Base-by-base conservation (phyloP, 495 filamentous ascomycete genomes). In the Penicillium malachiteum region DNA sequence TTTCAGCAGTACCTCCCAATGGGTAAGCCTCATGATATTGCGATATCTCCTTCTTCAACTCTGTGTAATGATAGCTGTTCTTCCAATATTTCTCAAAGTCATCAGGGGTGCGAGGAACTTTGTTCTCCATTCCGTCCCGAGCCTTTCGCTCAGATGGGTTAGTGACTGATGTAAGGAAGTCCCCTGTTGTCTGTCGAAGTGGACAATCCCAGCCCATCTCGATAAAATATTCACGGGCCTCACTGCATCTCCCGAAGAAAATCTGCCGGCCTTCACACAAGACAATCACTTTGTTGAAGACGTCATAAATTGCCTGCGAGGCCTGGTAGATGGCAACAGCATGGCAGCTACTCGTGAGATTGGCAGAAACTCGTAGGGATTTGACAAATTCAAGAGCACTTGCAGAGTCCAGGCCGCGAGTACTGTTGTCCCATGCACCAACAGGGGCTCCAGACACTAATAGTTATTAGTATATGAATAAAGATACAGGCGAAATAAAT, bases 281-380 rank as follows among this genome's bases (percentile, higher is more conserved):
- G 0, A 89, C 79, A 11, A 78, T 68, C 11, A 80, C 79, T 61
- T 87, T 86, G 63, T 87, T 83, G 54, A 87, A 87, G 7, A 73
- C 63, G 55, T 77, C 70, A 68, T 94, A 96, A 53, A 96, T 95
- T 58, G 84, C 87, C 65, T 96, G 90, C 9, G 85, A 88, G 0
- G 90, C 90, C 68, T 96, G 91, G 63, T 93, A 96, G 11, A 92
- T 80, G 1, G 88, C 90, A 30, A 92, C 89, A 33, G 91, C 89
- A 26, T 89, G 90, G 45, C 84, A 86, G 5, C 79, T 87, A 59
- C 89, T 81, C 65, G 85, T 85, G 32, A 92, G 74, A 59, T 90
- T 84, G 13, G 89, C 87, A 52, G 89, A 81, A 31, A 91, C 77
- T 9, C 84, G 78, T 16, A 95, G 65, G 3, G 83, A 86, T 66